Evolutionary conservation across 2,329 filamentous ascomycete species (phyloP).

Genomic region (Diplodia sapinea): DNA sequence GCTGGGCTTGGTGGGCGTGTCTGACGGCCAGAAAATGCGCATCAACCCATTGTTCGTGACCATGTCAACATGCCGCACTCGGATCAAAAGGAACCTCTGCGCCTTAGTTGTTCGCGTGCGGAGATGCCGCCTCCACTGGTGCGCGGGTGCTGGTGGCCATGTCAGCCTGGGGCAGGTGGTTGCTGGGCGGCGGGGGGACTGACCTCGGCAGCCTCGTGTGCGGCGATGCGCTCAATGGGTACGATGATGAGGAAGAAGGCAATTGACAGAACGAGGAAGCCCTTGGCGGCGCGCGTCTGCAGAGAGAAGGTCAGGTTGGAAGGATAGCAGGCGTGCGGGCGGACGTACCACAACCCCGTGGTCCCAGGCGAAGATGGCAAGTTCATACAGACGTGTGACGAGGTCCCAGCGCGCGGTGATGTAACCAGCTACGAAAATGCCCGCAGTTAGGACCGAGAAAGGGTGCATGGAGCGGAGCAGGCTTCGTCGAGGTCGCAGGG

Average conservation of each 20-base stretch:
- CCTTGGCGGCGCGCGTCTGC: conserved; percentile 83
- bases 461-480: conserved; percentile 78
- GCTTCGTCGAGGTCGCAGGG: conserved; percentile 7
- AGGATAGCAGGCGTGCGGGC: not conserved
- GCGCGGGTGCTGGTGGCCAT: conserved; percentile 73
- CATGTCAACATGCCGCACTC: conserved; percentile 65
- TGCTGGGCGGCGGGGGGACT: conserved; percentile 42
- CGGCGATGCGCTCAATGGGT: conserved; percentile 82
- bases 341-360: conserved; percentile 89
- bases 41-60: conserved; percentile 80
- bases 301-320: not conserved
- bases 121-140: conserved; percentile 81
- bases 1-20: conserved; percentile 73
- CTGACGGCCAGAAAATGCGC: conserved; percentile 98
- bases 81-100: conserved; percentile 87
- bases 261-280: conserved; percentile 79
- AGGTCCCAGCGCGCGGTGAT: conserved; percentile 99
- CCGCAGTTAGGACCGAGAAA: conserved; percentile 92
- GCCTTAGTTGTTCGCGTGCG: conserved; percentile 90
- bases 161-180: conserved; percentile 32
- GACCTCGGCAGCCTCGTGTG: conserved; percentile 80
- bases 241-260: conserved; percentile 85
- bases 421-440: conserved; percentile 99
- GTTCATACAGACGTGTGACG: conserved; percentile 93
- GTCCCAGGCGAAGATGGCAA: conserved; percentile 96